Base-by-base conservation (phyloP, 345 rosid species). In the Sonneratia caseolaris region DNA sequence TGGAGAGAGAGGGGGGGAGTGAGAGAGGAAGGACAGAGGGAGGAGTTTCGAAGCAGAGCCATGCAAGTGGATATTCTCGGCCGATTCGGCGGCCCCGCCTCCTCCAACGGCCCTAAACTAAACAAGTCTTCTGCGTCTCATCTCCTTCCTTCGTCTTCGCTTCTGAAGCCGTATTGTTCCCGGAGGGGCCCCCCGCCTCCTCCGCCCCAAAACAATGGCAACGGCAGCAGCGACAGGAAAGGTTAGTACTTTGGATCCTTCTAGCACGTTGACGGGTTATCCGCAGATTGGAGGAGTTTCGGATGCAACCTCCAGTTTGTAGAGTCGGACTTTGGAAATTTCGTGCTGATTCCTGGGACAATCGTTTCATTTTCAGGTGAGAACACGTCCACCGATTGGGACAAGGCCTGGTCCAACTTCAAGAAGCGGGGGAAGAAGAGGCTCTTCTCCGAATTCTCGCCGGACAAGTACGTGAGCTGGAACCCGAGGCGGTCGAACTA, bases 401-500 rank as follows among this genome's bases (percentile, higher is more conserved):
- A 94, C 79, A 90, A 87, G 78, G 97, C 97, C 7, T 94, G 97
- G 97, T 81, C 91, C 42, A 88, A 36, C 67, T 88, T 90, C 86
- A 91, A 59, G 91, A 91, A 89, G 75, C 87, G 80, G 59, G 95
- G 97, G 75, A 94, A 92, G 77, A 91, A 88, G 68, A 72, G 86
- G 12, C 55, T 88, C 37, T 85, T 90, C 74, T 84, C 97, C 0
- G 77, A 76, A 66, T 94, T 91, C 77, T 85, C 85, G 12, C 86
- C 88, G 0, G 59, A 90, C 79, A 94, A 94, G 78, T 94, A 94
- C 69, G 98, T 94, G 79, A 90, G 79, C 18, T 91, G 97, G 98
- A 91, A 94, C 74, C 97, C 97, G 7, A 86, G 68, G 72, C 86
- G 78, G 70, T 90, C 97, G 36, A 78, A 89, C 72, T 91, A 83